Base-by-base conservation (phyloP, 1,284 basidiomycete species). In the Rhodotorula mucilaginosa region DNA sequence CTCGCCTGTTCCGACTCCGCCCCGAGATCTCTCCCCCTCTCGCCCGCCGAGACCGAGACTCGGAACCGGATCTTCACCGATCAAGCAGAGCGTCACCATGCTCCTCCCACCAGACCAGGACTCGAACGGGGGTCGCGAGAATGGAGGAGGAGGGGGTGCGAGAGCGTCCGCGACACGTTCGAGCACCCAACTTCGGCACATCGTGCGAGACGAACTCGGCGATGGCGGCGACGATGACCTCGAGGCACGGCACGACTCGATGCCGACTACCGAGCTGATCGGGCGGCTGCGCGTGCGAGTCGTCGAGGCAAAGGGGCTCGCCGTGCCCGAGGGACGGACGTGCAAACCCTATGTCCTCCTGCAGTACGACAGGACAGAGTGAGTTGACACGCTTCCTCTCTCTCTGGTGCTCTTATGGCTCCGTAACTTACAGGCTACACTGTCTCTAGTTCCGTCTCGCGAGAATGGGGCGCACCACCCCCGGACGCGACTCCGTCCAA, bases 311-410 rank as follows among this genome's bases (percentile, higher is more conserved):
- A 70, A 68, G 49, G 67, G 62, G 0, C 61, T 74, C 34, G 61
- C 64, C 1, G 63, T 73, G 5, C 31, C 56, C 19, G 48, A 63
- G 19, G 46, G 52, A 13, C 61, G 44, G n/a, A 12, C 52, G 18
- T 68, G 64, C n/a, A 70, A 71, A 31, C 69, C 73, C 8, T 76
- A 76, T 67, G 69, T 76, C 2, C 64, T 76, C 7, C 39, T 76
- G 8, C 75, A 74, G 71, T 76, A 76, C 59, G 74, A 76, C 31
- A 54, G 74, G 46, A 74, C 74, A 18, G 71, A 73, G 68, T 73
- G 51, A 21, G 71, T 64, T 6, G 18, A 13, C n/a, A 3, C 16
- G 12, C 26, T 15, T 7, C n/a, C 21, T 10, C n/a, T 5, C n/a
- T 5, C 56, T 29, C n/a, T 46, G 34, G 23, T 18, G 2, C 39